Evolutionary conservation across 495 filamentous ascomycete species (phyloP).

Genomic region (Astrothelium macrocarpum): DNA sequence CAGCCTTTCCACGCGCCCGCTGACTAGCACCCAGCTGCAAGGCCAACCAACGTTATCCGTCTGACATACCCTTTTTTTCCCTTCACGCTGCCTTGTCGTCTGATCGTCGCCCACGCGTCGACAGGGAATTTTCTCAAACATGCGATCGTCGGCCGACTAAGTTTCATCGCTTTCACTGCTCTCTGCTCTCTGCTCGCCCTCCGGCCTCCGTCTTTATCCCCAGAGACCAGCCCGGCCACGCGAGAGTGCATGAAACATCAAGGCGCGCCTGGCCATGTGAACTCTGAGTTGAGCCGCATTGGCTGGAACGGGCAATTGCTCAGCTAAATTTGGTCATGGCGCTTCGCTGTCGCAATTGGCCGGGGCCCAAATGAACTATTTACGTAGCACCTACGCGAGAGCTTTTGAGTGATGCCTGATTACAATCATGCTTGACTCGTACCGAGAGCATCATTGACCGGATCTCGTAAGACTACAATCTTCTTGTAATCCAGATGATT

Average conservation of each 20-base stretch:
- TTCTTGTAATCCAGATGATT: not conserved
- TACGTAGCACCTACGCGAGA: not conserved
- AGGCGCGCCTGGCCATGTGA: not conserved
- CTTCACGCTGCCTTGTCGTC: not conserved
- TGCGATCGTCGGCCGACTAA: not conserved
- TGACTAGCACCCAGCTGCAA: not conserved
- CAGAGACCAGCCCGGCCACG: not conserved
- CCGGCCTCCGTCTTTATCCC: not conserved
- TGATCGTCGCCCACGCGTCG: slow-evolving; percentile 6
- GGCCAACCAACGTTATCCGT: not conserved
- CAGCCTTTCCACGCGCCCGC: too few relatives aligned
- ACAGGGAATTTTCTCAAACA: not conserved
- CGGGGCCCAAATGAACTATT: not conserved
- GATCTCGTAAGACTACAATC: not conserved
- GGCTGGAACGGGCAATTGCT: not conserved
- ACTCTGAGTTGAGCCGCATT: not conserved
- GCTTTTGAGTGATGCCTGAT: too few relatives aligned
- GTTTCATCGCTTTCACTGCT: not conserved
- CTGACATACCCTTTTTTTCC: not conserved
- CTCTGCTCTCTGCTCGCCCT: not conserved
- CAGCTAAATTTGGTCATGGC: not conserved
- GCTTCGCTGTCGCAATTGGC: not conserved
- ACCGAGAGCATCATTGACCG: not conserved
- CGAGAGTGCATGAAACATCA: not conserved
- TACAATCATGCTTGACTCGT: too few relatives aligned